Conservation (phyloP, 2,329 filamentous ascomycete genomes). For the Cryphonectria nitschkei region DNA sequence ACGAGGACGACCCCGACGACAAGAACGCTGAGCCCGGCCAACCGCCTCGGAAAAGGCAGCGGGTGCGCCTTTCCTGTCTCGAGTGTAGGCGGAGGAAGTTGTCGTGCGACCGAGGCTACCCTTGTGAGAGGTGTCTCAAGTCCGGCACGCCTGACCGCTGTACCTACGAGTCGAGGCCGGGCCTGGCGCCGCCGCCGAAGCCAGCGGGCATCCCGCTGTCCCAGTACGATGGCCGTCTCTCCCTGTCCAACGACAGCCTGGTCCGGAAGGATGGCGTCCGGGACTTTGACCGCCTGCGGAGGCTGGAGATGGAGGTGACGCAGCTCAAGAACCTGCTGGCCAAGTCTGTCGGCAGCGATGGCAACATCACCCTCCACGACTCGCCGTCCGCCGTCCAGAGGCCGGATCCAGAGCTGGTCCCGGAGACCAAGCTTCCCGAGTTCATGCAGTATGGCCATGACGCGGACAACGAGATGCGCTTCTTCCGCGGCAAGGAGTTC, state of each 20-base stretch:
- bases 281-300: slow-evolving; percentile 62
- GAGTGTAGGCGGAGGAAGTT: slow-evolving; percentile 65
- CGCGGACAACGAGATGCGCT: slow-evolving; percentile 54
- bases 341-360: slow-evolving; percentile 42
- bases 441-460: slow-evolving; percentile 39
- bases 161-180: slow-evolving; percentile 58
- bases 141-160: slow-evolving; percentile 63
- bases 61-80: slow-evolving; percentile 62
- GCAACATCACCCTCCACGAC: slow-evolving; percentile 33
- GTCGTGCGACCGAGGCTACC: slow-evolving; percentile 64
- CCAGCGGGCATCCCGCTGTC: slow-evolving; percentile 54
- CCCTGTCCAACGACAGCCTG: slow-evolving; percentile 44
- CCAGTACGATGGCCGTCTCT: slow-evolving; percentile 48
- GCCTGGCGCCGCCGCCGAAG: slow-evolving; percentile 44
- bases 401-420: slow-evolving; percentile 29
- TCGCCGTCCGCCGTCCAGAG: slow-evolving; percentile 31
- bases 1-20: slow-evolving; percentile 35
- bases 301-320: slow-evolving; percentile 61
- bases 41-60: slow-evolving; percentile 59
- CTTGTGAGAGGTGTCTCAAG: slow-evolving; percentile 65
- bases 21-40: slow-evolving; percentile 36
- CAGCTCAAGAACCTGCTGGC: slow-evolving; percentile 58
- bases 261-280: slow-evolving; percentile 46
- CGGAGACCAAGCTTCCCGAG: slow-evolving; percentile 34
- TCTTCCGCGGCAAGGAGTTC: slow-evolving; percentile 63